These are phyloP conservation scores for Saccharum hybrid DNA, from an alignment of 202 grass and related monocot species.

Conservation along the genomic window DNA sequence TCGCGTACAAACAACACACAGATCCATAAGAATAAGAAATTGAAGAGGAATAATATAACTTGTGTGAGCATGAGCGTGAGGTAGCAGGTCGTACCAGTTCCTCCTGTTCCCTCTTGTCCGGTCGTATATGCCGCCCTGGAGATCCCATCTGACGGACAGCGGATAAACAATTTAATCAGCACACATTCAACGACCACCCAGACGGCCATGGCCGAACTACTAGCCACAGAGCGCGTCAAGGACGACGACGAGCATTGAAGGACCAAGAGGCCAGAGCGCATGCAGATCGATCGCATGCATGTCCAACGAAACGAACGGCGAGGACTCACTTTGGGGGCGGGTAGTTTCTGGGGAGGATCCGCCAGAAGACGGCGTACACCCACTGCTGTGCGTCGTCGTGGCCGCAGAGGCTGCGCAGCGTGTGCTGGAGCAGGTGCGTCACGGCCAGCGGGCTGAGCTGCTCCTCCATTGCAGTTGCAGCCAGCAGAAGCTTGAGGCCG, in stretches of 20 bases:
- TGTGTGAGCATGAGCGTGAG: background rate
- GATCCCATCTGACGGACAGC: slow-evolving; percentile 77
- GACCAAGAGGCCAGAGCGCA: background rate
- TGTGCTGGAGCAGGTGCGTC: slow-evolving; percentile 94
- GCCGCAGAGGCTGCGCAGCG: slow-evolving; percentile 84
- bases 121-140: slow-evolving; percentile 76
- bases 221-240: background rate
- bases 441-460: slow-evolving; percentile 59
- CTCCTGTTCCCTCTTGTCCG: slow-evolving; percentile 91
- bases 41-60: background rate
- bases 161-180: background rate
- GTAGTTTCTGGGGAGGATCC: slow-evolving; percentile 93
- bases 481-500: background rate
- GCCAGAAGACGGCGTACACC: slow-evolving; percentile 98
- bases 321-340: slow-evolving; percentile 77
- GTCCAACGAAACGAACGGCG: background rate
- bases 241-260: background rate
- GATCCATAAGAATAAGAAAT: slow-evolving; percentile 23
- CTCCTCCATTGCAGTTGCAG: slow-evolving; percentile 71
- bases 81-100: slow-evolving; percentile 66
- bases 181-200: background rate
- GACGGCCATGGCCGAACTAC: background rate
- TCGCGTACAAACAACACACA: background rate
- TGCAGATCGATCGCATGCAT: background rate
- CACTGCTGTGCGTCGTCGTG: slow-evolving; percentile 69